These are phyloP conservation scores for Termitomyces sp. DNA, from an alignment of 768 basidiomycete genomes.

Conservation along the genomic window DNA sequence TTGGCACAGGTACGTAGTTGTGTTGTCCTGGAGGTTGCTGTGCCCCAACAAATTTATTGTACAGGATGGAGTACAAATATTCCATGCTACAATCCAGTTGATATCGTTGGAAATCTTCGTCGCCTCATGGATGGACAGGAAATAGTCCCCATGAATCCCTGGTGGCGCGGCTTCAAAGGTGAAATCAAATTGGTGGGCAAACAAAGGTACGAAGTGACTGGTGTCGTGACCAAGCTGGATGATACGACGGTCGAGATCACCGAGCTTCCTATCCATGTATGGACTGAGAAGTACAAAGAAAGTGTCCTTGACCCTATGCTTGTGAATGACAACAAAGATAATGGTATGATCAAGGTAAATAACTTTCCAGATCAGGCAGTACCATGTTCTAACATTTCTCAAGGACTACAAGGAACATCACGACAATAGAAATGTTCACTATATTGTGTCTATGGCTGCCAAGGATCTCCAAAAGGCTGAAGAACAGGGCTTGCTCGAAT, in stretches of 20 bases:
- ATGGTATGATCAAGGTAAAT: conserved; percentile 72
- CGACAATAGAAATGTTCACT: conserved; percentile 89
- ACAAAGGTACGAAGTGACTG: conserved; percentile 83
- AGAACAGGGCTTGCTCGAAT: conserved; percentile 84
- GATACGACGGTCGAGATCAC: conserved; percentile 93
- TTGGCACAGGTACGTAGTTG: conserved; percentile 77
- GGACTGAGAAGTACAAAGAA: conserved; percentile 93
- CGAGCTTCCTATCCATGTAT: conserved; percentile 91
- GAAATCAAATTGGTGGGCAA: conserved; percentile 78
- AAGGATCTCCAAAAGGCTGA: conserved; percentile 87
- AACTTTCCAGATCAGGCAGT: not conserved
- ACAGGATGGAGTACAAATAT: conserved; percentile 93
- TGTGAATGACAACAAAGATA: conserved; percentile 65
- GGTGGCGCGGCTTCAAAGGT: conserved; percentile 97
- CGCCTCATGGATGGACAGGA: conserved; percentile 86
- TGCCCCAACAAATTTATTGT: not conserved
- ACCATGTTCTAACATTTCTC: conserved; percentile 4
- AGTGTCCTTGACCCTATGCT: conserved; percentile 82
- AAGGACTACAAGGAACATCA: conserved; percentile 99
- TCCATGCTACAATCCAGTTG: conserved; percentile 89
- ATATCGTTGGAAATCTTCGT: conserved; percentile 86
- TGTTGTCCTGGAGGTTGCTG: not conserved
- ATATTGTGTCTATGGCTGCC: conserved; percentile 76
- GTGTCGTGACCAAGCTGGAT: conserved; percentile 71
- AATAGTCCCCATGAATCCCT: conserved; percentile 83